Evolutionary conservation across 108 stramenopile genomes (phyloP), one percentile per base, ranked within the genome.

Genomic region (Schizochytrium sp.): DNA sequence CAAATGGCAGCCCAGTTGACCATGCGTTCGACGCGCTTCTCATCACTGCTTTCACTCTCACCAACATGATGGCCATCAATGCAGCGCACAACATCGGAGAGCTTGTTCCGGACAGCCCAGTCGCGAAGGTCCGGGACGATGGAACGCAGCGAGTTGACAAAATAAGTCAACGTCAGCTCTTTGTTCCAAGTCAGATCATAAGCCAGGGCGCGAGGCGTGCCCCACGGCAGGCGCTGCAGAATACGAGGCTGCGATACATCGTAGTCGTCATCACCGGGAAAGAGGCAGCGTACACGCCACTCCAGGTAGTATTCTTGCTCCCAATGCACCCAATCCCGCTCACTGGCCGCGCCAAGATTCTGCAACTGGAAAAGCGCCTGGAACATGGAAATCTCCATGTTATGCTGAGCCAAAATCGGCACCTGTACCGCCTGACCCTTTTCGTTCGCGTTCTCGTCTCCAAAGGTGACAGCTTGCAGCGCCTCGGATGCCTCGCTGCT

Each of bases 1-100:
- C 76, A 83, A 16, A 83, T 83, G 10, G 76, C 76, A 3, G 76
- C 76, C 76, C 76, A 83, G 76, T 83, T 83, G n/a, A 83, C 76
- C 76, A 12, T 53, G 76, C 45, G 45, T 23, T 83, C 48, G 6
- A 25, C n/a, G 12, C 76, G 45, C 28, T 47, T 53, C 2, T 83
- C 51, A 23, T 28, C 63, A 10, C 63, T 69, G 21, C 43, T 53
- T 45, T 47, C 45, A 25, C 43, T 16, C 45, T 12, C 51, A 12
- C 6, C 43, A 21, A 8, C 51, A 10, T 23, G 76, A 12, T 23
- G 48, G 48, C 51, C n/a, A 8, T 83, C 48, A 18, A 83, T 47
- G 76, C 28, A 83, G 51, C 51, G 45, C 2, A 34, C 76, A 6
- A 83, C 28, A 4, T 83, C 76, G 18, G 45, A 19, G 10, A 83